Evolutionary conservation across 2,329 filamentous ascomycete genomes (phyloP), one percentile per base, ranked within the genome.

Genomic region (Ciborinia camelliae): DNA sequence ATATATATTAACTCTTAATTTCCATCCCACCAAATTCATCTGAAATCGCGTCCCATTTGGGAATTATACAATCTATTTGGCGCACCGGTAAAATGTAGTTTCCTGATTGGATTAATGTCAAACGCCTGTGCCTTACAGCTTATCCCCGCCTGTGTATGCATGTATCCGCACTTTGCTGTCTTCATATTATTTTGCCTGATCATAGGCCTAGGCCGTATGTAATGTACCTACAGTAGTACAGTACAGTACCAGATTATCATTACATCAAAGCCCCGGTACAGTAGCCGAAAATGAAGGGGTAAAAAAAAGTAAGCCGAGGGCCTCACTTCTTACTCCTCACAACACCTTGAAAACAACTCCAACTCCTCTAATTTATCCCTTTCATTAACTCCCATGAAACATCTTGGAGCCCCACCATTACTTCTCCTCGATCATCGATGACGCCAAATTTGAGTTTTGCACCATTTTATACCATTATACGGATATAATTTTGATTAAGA

Each of bases 271-370:
- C n/a, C n/a, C n/a, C n/a, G n/a, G n/a, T n/a, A n/a, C n/a, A n/a
- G n/a, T n/a, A n/a, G 20, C 43, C 4, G 35, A 54, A 39, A 39
- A 54, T 54, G 52, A 54, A 54, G 35, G 52, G 32, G 52, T 39
- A 54, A 54, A 54, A 32, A 20, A 54, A 39, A 39, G 32, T 39
- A 30, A 52, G 51, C 30, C 32, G 12, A 53, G n/a, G 30, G 20
- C 20, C 20, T n/a, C n/a, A n/a, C n/a, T n/a, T n/a, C n/a, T n/a
- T n/a, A n/a, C n/a, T n/a, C n/a, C n/a, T n/a, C 32, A 14, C 52
- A 18, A 54, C 32, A 32, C 26, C 26, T 15, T n/a, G 9, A 30
- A 41, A 55, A 43, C 37, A 8, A 57, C 37, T 43, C n/a, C 30
- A 43, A 57, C 43, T 57, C 30, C 37, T 43, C n/a, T 43, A 43